Evolutionary conservation across 371 early-diverging fungal species (phyloP).

Genomic region (Actinomortierella ambigua): DNA sequence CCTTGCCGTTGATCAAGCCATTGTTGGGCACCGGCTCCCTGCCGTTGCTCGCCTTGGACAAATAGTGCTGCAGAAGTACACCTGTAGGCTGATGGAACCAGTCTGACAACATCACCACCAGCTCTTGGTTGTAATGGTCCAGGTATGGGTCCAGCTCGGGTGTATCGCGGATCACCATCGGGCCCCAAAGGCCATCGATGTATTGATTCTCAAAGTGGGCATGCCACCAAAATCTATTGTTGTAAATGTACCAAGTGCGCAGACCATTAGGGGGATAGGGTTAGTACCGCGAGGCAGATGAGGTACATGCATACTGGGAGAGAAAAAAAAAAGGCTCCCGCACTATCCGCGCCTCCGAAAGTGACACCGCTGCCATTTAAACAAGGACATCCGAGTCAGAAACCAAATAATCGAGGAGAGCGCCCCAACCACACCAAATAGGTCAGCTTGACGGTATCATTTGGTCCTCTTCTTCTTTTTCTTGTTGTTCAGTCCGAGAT

Average conservation of each 20-base stretch:
- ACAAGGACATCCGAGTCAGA: no score
- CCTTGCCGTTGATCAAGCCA: conserved; percentile 45
- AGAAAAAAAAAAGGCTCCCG: no score
- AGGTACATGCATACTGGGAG: no score
- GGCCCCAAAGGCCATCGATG: conserved; percentile 72
- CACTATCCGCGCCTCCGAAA: no score
- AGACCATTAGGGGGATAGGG: no score
- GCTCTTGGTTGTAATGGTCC: conserved; percentile 45
- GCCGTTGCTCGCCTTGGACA: conserved; percentile 18
- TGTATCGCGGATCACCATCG: conserved; percentile 36
- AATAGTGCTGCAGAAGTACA: conserved; percentile 20
- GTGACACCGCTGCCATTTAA: no score
- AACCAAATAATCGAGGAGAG: no score
- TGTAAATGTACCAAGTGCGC: background rate
- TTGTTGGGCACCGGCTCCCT: conserved; percentile 39
- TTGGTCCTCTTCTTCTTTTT: no score
- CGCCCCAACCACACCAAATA: no score
- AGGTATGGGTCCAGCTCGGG: conserved; percentile 36
- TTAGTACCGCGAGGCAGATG: no score
- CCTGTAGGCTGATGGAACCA: conserved; percentile 42
- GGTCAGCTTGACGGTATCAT: no score
- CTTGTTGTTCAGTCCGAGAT: no score
- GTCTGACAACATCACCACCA: conserved; percentile 37
- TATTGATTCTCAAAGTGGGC: conserved; percentile 76
- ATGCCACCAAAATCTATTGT: conserved; percentile 60